Conservation (phyloP, 352 stramenopile species). For the Phytophthora idaei region DNA sequence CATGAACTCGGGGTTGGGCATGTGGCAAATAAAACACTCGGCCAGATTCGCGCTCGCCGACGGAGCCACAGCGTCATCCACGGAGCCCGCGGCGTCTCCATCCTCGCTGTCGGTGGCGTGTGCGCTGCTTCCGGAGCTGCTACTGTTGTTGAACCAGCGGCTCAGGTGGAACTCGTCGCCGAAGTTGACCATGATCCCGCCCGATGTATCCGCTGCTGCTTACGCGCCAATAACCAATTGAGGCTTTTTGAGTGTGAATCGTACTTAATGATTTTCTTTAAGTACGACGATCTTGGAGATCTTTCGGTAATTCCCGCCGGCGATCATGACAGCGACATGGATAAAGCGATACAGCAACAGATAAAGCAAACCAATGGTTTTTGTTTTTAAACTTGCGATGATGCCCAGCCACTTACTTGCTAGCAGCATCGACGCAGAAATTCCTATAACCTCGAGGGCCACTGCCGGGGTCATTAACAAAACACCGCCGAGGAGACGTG, state of each 20-base stretch:
- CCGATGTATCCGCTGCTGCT: not conserved
- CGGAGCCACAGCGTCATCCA: constrained; percentile 26
- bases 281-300: constrained; percentile 41
- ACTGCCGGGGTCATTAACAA: not conserved
- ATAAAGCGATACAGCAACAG: not conserved
- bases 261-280: constrained; percentile 12
- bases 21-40: constrained; percentile 64
- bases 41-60: constrained; percentile 30
- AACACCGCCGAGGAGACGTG: too few relatives aligned
- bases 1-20: constrained; percentile 68
- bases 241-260: constrained; percentile 1
- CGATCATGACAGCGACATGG: too few relatives aligned
- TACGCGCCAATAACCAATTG: constrained; percentile 37
- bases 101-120: constrained; percentile 50
- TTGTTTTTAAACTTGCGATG: constrained; percentile 28
- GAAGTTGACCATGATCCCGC: constrained; percentile 40
- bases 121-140: constrained; percentile 33
- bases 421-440: constrained; percentile 12
- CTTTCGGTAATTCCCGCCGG: too few relatives aligned
- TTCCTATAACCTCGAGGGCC: constrained; percentile 16
- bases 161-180: constrained; percentile 77
- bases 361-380: not conserved
- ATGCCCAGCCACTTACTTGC: not conserved
- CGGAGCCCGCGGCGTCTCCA: constrained; percentile 35
- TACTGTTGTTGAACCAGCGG: constrained; percentile 80